Conservation (phyloP, 1,284 basidiomycete genomes). For the Coniferiporia weirii region DNA sequence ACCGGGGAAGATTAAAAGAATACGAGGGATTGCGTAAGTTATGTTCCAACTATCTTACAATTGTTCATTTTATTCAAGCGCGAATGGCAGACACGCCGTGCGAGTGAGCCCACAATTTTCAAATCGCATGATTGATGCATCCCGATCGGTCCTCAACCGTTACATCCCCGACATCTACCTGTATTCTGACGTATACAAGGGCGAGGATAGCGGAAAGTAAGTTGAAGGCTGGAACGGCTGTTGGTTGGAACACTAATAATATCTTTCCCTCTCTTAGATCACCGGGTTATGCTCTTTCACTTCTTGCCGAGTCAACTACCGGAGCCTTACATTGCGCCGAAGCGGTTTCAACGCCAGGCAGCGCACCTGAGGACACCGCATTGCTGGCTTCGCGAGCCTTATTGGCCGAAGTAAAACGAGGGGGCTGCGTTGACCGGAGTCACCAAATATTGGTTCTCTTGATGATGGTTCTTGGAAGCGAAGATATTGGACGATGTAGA, state of each 20-base stretch:
- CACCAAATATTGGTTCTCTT: slow-evolving; percentile 88
- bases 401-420: slow-evolving; percentile 71
- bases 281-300: slow-evolving; percentile 89
- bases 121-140: slow-evolving; percentile 94
- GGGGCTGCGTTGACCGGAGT: slow-evolving; percentile 88
- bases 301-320: slow-evolving; percentile 91
- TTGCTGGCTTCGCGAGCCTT: slow-evolving; percentile 74
- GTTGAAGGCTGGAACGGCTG: slow-evolving; percentile 26
- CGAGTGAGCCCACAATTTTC: slow-evolving; percentile 97
- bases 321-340: slow-evolving; percentile 87
- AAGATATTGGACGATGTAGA: slow-evolving; percentile 88
- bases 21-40: slow-evolving; percentile 90
- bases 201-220: slow-evolving; percentile 93
- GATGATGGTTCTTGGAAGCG: slow-evolving; percentile 92
- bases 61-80: slow-evolving; percentile 2
- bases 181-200: slow-evolving; percentile 98
- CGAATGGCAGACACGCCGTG: slow-evolving; percentile 70
- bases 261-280: slow-evolving; percentile 50
- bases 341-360: slow-evolving; percentile 70
- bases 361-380: slow-evolving; percentile 91
- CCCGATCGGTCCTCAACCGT: slow-evolving; percentile 87
- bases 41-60: background rate
- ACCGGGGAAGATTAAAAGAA: slow-evolving; percentile 86
- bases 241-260: background rate
- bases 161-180: slow-evolving; percentile 98